Evolutionary conservation across 1,284 basidiomycete species (phyloP), one percentile per base, ranked within the genome.

Genomic region (Ganoderma multipileum): DNA sequence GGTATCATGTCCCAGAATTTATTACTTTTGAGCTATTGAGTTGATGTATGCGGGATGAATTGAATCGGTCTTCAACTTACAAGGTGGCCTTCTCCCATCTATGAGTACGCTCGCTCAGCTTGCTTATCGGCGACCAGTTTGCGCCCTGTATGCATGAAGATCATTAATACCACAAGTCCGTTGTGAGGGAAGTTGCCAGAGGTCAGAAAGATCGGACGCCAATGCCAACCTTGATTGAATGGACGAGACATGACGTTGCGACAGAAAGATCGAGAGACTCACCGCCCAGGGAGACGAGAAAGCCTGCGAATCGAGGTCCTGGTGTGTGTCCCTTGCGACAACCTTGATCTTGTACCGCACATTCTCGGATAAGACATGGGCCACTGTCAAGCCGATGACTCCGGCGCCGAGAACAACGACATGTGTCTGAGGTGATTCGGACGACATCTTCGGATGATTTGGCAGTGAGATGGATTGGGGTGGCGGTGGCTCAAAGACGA

Each of bases 251-350:
- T 33, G 20, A 2, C 33, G 33, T 8, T 8, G 55, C 20, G 55
- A 58, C 30, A 12, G 55, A 38, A 16, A 16, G 38, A 60, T 38
- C 9, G 44, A 12, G 14, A n/a, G n/a, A 81, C 87, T 72, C 68
- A 89, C 90, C 47, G 91, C 91, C 87, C 92, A 93, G 0, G 92
- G 91, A 68, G 84, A 87, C 0, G 91, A 87, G 78, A 91, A 93
- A 0, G 81, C 85, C 62, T 87, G 86, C 1, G 86, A 88, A 64
- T 84, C 79, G 30, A 84, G 74, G 77, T 93, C 91, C 62, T 86
- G 83, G 0, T 91, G 90, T 71, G 91, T 80, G 71, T 93, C 91
- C 55, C 89, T 83, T 2, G 91, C 92, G 18, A 92, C 79, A 65
- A 93, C 78, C 2, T 85, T 87, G 33, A 93, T 82, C 33, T 79